Conservation (phyloP, 192 early-diverging fungal genomes). For the Pilaira anomala region DNA sequence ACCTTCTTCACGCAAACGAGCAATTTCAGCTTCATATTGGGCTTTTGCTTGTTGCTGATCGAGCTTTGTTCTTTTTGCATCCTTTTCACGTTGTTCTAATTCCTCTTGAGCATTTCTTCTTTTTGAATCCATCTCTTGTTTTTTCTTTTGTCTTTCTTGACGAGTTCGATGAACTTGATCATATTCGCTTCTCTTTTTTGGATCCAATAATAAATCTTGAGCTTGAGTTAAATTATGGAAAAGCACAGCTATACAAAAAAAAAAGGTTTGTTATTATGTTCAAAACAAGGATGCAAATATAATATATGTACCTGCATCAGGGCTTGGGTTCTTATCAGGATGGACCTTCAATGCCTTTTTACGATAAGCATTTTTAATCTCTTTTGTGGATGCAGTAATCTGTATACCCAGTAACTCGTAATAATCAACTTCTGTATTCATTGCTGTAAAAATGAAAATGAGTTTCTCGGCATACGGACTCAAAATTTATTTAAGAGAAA, state of each 20-base stretch:
- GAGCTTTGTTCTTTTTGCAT: slow-evolving; percentile 41
- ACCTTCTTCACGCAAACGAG: slow-evolving; percentile 34
- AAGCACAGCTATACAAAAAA: slow-evolving; percentile 36
- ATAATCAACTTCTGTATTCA: slow-evolving; percentile 39
- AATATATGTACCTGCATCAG: slow-evolving; percentile 49
- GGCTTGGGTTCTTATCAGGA: slow-evolving; percentile 82
- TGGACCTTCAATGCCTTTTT: neutral
- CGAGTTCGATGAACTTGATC: slow-evolving; percentile 34
- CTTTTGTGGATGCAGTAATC: slow-evolving; percentile 38
- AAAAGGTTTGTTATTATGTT: neutral
- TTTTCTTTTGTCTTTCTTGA: slow-evolving; percentile 43
- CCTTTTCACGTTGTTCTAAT: slow-evolving; percentile 42
- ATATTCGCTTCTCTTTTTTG: slow-evolving; percentile 40
- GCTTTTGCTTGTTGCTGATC: slow-evolving; percentile 42
- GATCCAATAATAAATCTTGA: slow-evolving; percentile 43
- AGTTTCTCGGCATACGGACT: no score
- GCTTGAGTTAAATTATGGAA: slow-evolving; percentile 47
- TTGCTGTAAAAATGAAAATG: no score
- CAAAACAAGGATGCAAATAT: no score
- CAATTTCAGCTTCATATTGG: slow-evolving; percentile 35
- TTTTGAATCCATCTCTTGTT: slow-evolving; percentile 42
- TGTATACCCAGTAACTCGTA: slow-evolving; percentile 48
- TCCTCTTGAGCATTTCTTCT: slow-evolving; percentile 45
- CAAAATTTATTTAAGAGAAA: no score
- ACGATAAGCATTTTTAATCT: slow-evolving; percentile 37